phyloP scores from a whole-genome alignment of 2,329 filamentous ascomycete species.

The Fusarium dimerum region DNA sequence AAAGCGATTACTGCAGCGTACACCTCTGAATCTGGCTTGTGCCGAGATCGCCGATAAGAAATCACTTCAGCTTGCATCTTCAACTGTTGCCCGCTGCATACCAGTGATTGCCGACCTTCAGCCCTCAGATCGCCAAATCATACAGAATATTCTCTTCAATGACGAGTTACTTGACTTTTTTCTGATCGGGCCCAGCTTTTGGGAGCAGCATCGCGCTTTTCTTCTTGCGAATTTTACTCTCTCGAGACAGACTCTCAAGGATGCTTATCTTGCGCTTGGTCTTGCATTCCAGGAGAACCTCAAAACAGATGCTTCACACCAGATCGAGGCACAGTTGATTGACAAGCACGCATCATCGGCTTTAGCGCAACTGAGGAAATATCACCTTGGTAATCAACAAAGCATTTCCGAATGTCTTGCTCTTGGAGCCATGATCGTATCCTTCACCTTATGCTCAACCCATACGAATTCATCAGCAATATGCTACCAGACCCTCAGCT shows the following conservation, averaged over 20 bases:
- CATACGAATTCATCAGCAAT: constrained; percentile 13
- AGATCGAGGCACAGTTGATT: neutral
- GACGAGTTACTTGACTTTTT: constrained; percentile 18
- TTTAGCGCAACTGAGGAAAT: constrained; percentile 11
- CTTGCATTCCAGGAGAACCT: constrained; percentile 5
- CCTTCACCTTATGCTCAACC: constrained; percentile 17
- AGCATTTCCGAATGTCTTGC: constrained; percentile 19
- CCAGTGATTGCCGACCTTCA: constrained; percentile 1
- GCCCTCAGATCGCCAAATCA: constrained; percentile 1
- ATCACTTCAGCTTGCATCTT: neutral
- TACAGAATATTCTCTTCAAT: constrained; percentile 12
- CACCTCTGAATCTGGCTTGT: neutral
- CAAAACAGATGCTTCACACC: neutral
- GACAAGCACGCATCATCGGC: constrained; percentile 22
- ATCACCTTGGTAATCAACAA: constrained; percentile 6
- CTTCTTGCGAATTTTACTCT: constrained; percentile 16
- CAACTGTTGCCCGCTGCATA: neutral
- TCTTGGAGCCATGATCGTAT: constrained; percentile 19
- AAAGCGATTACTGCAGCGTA: neutral
- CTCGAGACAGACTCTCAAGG: constrained; percentile 10
- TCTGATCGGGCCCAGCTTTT: constrained; percentile 24
- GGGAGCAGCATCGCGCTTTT: constrained; percentile 12
- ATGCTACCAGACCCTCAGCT: constrained; percentile 19
- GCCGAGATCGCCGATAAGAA: neutral
- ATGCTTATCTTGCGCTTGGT: constrained; percentile 21